A percentile compares a stretch with the other conserved stretches of the same genome.
Evolutionary conservation across 257 asterid genomes (phyloP).

Genomic region (Primulina eburnea): DNA sequence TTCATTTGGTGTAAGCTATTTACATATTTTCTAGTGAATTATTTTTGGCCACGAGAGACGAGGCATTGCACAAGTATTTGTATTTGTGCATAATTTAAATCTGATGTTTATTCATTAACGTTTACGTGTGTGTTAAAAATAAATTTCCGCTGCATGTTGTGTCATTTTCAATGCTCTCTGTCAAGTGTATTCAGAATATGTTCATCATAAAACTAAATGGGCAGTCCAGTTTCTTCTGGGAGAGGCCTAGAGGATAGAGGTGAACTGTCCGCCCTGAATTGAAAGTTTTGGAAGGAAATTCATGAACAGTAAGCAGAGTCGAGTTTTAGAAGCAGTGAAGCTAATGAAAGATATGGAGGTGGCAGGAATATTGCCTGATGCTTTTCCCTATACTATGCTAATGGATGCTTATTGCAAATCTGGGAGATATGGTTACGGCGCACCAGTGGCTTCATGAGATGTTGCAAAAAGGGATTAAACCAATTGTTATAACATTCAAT

Average conservation of each 20-base stretch:
- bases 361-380: constrained; percentile 66
- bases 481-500: constrained; percentile 85
- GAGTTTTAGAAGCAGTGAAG: constrained; percentile 35
- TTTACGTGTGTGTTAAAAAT: too few relatives aligned
- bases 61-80: too few relatives aligned
- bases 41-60: too few relatives aligned
- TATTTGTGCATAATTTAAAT: too few relatives aligned
- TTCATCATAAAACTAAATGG: background rate
- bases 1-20: too few relatives aligned
- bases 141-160: too few relatives aligned
- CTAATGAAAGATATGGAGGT: constrained; percentile 75
- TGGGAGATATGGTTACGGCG: constrained; percentile 67
- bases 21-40: too few relatives aligned
- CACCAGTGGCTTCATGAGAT: constrained; percentile 75
- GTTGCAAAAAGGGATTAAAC: constrained; percentile 65
- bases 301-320: background rate
- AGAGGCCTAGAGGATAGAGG: background rate
- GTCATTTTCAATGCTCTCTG: background rate
- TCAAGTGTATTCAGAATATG: constrained; percentile 15
- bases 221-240: background rate
- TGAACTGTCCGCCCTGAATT: background rate
- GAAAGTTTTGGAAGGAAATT: background rate
- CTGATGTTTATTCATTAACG: too few relatives aligned
- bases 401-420: constrained; percentile 92
- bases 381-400: constrained; percentile 70